Percentiles rank a stretch among this genome's conserved stretches.
phyloP scores from a whole-genome alignment of 306 rosid species.

The Comarum palustre region DNA sequence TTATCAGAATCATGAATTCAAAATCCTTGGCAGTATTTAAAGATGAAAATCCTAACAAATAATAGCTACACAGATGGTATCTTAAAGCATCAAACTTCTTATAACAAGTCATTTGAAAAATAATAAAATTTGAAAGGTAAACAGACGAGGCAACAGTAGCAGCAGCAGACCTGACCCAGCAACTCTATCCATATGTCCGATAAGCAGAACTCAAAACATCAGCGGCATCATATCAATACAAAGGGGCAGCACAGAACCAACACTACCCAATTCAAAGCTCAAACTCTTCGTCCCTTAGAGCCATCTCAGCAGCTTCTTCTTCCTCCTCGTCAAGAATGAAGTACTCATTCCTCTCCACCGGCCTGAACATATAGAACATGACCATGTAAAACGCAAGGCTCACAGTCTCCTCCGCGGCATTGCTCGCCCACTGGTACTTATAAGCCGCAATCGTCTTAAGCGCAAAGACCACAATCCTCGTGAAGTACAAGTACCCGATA shows the following conservation, averaged over 20 bases:
- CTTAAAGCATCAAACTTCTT: constrained; percentile 26
- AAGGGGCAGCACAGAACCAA: constrained; percentile 12
- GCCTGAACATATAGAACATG: constrained; percentile 95
- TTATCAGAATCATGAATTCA: constrained; percentile 16
- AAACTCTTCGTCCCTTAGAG: constrained; percentile 79
- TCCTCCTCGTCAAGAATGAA: constrained; percentile 88
- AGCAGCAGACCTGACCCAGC: constrained; percentile 39
- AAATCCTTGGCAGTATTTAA: constrained; percentile 12
- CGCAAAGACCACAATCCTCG: constrained; percentile 78
- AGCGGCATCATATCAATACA: constrained; percentile 15
- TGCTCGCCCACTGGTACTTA: constrained; percentile 89
- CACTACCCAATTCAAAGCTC: constrained; percentile 53
- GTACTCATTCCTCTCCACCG: constrained; percentile 82
- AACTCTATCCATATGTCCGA: constrained; percentile 16
- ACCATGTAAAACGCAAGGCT: constrained; percentile 66
- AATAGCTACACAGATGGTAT: constrained; percentile 33
- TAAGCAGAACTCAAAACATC: constrained; percentile 13
- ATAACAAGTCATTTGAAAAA: constrained; percentile 25
- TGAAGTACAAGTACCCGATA: constrained; percentile 81
- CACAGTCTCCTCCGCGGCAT: constrained; percentile 84
- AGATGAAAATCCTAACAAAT: constrained; percentile 18
- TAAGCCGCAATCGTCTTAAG: constrained; percentile 84
- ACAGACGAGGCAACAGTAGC: constrained; percentile 22
- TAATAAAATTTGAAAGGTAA: constrained; percentile 3
- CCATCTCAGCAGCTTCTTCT: constrained; percentile 84